Evolutionary conservation across 495 filamentous ascomycete genomes (phyloP), one percentile per base, ranked within the genome.

Genomic region (Penicillium egyptiacum): DNA sequence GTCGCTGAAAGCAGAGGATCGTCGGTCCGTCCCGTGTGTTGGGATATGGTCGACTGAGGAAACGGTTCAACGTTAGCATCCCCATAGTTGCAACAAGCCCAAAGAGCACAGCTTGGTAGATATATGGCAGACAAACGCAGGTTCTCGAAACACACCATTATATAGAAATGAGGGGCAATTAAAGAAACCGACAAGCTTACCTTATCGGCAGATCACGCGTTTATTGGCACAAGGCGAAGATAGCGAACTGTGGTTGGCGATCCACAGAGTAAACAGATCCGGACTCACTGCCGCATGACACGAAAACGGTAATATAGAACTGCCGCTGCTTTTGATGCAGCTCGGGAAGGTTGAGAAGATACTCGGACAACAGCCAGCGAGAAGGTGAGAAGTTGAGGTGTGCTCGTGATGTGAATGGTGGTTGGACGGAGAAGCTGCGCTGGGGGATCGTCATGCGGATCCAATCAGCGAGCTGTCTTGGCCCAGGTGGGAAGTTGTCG

Each of bases 41-140:
- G 57, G 64, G 70, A 42, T 72, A 75, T 17, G 75, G 67, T 45
- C 74, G 74, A 60, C 71, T 79, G 47, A 75, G 71, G 57, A 78
- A 76, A 50, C 74, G 76, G 22, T 58, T 63, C 42, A 77, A 68
- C 12, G 74, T 79, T 70, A 79, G 74, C 74, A 79, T 73, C 28
- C 66, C 70, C 73, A 76, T 76, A 8, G 2, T 76, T 37, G 20
- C 47, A 47, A 40, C 28, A 23, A 41, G 26, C 35, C 6, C 26
- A 47, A 40, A 56, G 28, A 42, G 31, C 42, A 53, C 17, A 17
- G 30, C 11, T 35, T 9, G 1, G 41, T 35, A 42, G 11, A 50
- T 14, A 25, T 45, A 35, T 44, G 30, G 12, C 53, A 37, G 28
- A 40, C 35, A 33, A 19, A 19, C 17, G 11, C 23, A 8, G 37